phyloP scores from a whole-genome alignment of 2,329 filamentous ascomycete genomes.

The Alternaria triticina region DNA sequence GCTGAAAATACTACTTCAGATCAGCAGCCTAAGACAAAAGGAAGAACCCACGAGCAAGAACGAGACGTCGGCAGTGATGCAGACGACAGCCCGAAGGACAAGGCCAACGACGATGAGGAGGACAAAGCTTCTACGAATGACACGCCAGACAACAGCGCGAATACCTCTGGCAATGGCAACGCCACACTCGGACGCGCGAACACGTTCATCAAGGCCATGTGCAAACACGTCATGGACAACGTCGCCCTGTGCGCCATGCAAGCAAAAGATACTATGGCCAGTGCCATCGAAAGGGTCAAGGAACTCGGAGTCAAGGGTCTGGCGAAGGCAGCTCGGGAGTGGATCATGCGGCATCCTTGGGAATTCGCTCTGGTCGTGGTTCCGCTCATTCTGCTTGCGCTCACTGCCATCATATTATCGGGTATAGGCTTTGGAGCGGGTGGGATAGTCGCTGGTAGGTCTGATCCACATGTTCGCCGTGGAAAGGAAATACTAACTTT shows the following conservation, averaged over 20 bases:
- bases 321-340: background rate
- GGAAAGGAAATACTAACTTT: background rate
- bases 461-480: background rate
- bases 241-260: background rate
- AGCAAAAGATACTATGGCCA: background rate
- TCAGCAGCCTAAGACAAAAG: too few species aligned
- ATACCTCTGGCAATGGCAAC: too few species aligned
- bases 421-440: conserved; percentile 5
- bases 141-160: too few species aligned
- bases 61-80: too few species aligned
- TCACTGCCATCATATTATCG: conserved; percentile 1
- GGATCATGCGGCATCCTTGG: conserved; percentile 12
- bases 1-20: too few species aligned
- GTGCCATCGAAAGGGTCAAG: background rate
- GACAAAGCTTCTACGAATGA: too few species aligned
- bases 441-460: conserved; percentile 8
- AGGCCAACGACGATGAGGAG: too few species aligned
- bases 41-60: too few species aligned
- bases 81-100: too few species aligned
- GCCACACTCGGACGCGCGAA: too few species aligned
- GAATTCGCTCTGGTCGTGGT: conserved; percentile 6
- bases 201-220: background rate
- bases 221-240: background rate
- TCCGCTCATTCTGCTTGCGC: background rate
- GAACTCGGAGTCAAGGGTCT: background rate